Percentiles rank a stretch among this genome's conserved stretches.
Conservation (phyloP, 768 basidiomycete genomes). For the Rhizopogon vinicolor region DNA sequence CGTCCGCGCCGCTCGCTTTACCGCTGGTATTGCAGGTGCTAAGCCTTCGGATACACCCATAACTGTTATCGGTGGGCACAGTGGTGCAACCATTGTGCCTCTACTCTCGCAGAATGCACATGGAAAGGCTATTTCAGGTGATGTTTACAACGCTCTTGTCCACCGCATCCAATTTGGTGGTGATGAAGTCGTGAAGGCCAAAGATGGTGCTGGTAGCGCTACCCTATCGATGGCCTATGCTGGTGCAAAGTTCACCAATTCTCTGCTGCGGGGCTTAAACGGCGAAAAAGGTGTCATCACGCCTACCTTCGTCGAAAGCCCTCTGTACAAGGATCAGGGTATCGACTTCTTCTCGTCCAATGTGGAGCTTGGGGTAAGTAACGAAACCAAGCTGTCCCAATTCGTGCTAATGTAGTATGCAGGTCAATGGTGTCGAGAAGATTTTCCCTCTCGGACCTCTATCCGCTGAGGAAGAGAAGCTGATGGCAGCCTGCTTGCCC, state of each 20-base stretch:
- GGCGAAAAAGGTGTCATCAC: slow-evolving; percentile 69
- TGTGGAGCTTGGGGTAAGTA: slow-evolving; percentile 86
- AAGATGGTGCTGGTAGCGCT: slow-evolving; percentile 79
- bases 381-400: not conserved
- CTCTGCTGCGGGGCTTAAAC: slow-evolving; percentile 54
- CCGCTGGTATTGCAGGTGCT: slow-evolving; percentile 61
- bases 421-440: slow-evolving; percentile 87
- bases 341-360: slow-evolving; percentile 93
- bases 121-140: slow-evolving; percentile 72
- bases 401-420: slow-evolving; percentile 11
- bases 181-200: slow-evolving; percentile 98
- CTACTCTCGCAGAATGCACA: slow-evolving; percentile 78
- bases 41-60: slow-evolving; percentile 65
- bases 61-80: slow-evolving; percentile 94
- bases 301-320: slow-evolving; percentile 87
- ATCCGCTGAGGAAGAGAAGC: slow-evolving; percentile 77
- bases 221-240: slow-evolving; percentile 80
- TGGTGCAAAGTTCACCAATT: slow-evolving; percentile 65
- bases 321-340: slow-evolving; percentile 79
- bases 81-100: slow-evolving; percentile 95
- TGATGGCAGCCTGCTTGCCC: slow-evolving; percentile 83
- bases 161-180: slow-evolving; percentile 96
- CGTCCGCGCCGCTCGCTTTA: slow-evolving; percentile 92
- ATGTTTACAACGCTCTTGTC: slow-evolving; percentile 73
- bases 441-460: slow-evolving; percentile 82